phyloP scores from a whole-genome alignment of 768 basidiomycete genomes.

The Leccinellum albellum region DNA sequence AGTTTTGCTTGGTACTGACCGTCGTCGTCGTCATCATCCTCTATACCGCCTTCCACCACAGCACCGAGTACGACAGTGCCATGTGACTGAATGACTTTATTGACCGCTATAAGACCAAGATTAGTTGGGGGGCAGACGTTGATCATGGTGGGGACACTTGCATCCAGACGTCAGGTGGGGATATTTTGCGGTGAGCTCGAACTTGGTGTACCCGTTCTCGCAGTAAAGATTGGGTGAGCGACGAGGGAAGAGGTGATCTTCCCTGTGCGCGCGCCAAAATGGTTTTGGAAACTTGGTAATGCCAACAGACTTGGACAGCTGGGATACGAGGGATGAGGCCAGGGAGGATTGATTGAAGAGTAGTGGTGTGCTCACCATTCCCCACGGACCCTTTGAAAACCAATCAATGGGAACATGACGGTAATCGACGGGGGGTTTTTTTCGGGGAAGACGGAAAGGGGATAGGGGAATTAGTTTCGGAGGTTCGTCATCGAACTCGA shows the following conservation, averaged over 20 bases:
- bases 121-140: constrained; percentile 1
- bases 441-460: constrained; percentile 12
- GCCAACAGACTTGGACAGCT: constrained; percentile 15
- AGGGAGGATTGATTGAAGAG: background rate
- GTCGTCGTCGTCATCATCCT: constrained; percentile 31
- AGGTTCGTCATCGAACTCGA: background rate
- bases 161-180: constrained; percentile 45
- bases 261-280: constrained; percentile 20
- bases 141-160: constrained; percentile 13
- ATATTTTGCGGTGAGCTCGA: constrained; percentile 30
- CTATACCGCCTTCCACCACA: constrained; percentile 42
- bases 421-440: constrained; percentile 18
- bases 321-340: background rate
- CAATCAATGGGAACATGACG: constrained; percentile 18
- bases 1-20: constrained; percentile 14
- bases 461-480: background rate
- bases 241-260: constrained; percentile 15
- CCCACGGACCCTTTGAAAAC: constrained; percentile 17
- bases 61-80: constrained; percentile 43
- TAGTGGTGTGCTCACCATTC: constrained; percentile 12
- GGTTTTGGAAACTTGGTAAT: constrained; percentile 21
- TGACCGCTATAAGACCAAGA: constrained; percentile 40
- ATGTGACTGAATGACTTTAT: constrained; percentile 46
- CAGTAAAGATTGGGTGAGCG: constrained; percentile 24
- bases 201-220: constrained; percentile 24